Evolutionary conservation across 2,329 filamentous ascomycete genomes (phyloP).

Genomic region (Sordariomycetes sp.): DNA sequence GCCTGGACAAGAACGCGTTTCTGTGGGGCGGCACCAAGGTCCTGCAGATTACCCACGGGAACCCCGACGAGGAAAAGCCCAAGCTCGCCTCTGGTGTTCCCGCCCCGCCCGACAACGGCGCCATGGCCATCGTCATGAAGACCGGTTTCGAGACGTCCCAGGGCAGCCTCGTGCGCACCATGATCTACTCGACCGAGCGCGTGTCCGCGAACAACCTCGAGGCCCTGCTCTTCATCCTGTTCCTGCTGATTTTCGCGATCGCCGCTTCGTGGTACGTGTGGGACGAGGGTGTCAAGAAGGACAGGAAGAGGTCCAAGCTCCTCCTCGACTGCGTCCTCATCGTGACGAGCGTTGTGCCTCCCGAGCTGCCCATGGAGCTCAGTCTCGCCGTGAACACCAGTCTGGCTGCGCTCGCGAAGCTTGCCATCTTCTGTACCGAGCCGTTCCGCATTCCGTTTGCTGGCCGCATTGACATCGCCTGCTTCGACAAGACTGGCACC

Average conservation of each 20-base stretch:
- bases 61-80: constrained; percentile 60
- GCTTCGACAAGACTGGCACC: constrained; percentile 98
- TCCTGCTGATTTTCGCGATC: constrained; percentile 90
- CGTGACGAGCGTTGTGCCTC: constrained; percentile 95
- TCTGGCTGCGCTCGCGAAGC: constrained; percentile 86
- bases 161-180: constrained; percentile 91
- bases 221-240: constrained; percentile 93
- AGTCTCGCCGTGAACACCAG: constrained; percentile 96
- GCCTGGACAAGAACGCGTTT: constrained; percentile 92
- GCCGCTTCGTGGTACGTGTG: constrained; percentile 99
- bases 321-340: constrained; percentile 96
- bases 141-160: constrained; percentile 98
- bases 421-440: constrained; percentile 96
- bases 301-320: constrained; percentile 94
- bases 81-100: constrained; percentile 68
- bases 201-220: constrained; percentile 98
- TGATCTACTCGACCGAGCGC: constrained; percentile 98
- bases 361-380: constrained; percentile 95
- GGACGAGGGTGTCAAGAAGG: constrained; percentile 88
- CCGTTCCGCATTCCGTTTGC: constrained; percentile 97
- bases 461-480: constrained; percentile 89
- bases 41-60: constrained; percentile 85
- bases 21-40: constrained; percentile 97
- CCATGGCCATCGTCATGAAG: constrained; percentile 88
- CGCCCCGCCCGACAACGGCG: constrained; percentile 83